These are phyloP conservation scores for Penicillium coffeae DNA, from an alignment of 495 filamentous ascomycete genomes.

Conservation along the genomic window DNA sequence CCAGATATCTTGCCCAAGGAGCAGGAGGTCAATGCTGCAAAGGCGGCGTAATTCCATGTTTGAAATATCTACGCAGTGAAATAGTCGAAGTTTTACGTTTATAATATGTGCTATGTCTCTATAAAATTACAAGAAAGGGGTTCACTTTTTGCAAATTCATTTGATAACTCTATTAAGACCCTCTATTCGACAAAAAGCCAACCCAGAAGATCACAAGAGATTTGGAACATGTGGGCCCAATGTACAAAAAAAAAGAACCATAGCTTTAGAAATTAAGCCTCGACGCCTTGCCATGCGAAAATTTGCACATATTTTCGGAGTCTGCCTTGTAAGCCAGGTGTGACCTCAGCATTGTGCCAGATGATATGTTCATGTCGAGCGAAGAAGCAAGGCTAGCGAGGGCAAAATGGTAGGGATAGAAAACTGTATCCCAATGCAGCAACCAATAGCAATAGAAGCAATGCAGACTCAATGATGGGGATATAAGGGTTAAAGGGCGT, in stretches of 20 bases:
- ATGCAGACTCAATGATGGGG: constrained; percentile 1
- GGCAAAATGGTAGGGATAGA: neutral
- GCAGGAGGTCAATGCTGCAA: constrained; percentile 56
- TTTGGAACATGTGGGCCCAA: constrained; percentile 9
- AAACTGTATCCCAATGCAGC: neutral
- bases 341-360: no score
- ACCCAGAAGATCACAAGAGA: neutral
- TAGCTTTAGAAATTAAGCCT: constrained; percentile 17
- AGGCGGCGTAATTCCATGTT: constrained; percentile 21
- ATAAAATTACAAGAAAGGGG: no score
- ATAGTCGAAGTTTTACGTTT: no score
- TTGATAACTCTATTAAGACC: neutral
- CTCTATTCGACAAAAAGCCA: neutral
- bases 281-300: constrained; percentile 37
- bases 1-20: constrained; percentile 59
- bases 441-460: neutral
- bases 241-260: constrained; percentile 9
- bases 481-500: neutral
- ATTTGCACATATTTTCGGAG: neutral
- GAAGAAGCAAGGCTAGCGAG: constrained; percentile 1
- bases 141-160: neutral
- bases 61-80: neutral
- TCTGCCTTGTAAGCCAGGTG: neutral
- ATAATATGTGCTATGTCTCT: no score
- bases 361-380: constrained; percentile 1